Percentiles rank a stretch among this genome's conserved stretches.
phyloP scores from a whole-genome alignment of 2,329 filamentous ascomycete genomes.

The Aplosporella prunicola region DNA sequence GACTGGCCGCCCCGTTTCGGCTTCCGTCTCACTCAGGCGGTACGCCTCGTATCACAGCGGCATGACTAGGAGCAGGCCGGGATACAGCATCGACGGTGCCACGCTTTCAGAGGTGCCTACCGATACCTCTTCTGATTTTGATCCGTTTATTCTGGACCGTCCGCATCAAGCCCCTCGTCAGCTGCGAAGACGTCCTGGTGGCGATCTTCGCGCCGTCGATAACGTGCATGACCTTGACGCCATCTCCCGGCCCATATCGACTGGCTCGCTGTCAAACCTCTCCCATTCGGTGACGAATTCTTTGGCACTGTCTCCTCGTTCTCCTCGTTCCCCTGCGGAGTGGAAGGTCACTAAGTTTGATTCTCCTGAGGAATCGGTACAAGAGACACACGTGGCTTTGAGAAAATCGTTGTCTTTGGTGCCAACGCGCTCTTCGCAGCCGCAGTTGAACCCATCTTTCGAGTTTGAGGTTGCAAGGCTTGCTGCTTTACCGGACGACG shows the following conservation, averaged over 20 bases:
- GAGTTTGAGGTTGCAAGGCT: conserved; percentile 81
- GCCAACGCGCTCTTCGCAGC: conserved; percentile 46
- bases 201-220: conserved; percentile 37
- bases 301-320: conserved; percentile 20
- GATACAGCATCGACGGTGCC: conserved; percentile 54
- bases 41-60: conserved; percentile 54
- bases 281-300: conserved; percentile 32
- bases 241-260: conserved; percentile 36
- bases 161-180: conserved; percentile 18
- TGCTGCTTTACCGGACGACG: conserved; percentile 79
- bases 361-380: not conserved
- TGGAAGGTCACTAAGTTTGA: conserved; percentile 8
- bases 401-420: conserved; percentile 33
- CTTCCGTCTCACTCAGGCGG: conserved; percentile 38
- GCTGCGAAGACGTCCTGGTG: conserved; percentile 39
- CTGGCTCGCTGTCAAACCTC: conserved; percentile 37
- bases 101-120: conserved; percentile 15
- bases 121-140: conserved; percentile 33
- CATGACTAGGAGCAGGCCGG: conserved; percentile 40
- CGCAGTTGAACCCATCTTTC: conserved; percentile 58
- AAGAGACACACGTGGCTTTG: too few species aligned
- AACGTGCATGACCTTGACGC: conserved; percentile 38
- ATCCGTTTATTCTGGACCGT: conserved; percentile 30
- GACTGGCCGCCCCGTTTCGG: conserved; percentile 19
- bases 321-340: not conserved